phyloP scores from a whole-genome alignment of 2,329 filamentous ascomycete species.

The Grosmannia huntii region DNA sequence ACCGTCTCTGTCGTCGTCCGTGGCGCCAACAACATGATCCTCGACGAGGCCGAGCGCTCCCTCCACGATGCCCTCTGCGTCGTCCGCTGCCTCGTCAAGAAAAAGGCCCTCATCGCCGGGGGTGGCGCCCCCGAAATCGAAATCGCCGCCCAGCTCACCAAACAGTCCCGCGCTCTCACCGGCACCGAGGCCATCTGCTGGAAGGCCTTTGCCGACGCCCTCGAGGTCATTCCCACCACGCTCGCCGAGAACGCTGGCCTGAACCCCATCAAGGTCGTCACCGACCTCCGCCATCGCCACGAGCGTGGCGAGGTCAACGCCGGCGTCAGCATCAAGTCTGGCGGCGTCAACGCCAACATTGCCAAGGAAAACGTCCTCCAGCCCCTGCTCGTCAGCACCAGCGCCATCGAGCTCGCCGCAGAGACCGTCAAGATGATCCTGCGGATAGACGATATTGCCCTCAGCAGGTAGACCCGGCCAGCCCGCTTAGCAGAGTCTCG shows the following conservation, averaged over 20 bases:
- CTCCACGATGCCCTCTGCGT: conserved; percentile 97
- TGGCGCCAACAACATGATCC: conserved; percentile 84
- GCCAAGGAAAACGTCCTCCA: conserved; percentile 94
- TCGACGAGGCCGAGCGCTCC: conserved; percentile 93
- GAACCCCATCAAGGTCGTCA: conserved; percentile 98
- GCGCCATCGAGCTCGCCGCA: conserved; percentile 88
- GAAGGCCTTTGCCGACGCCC: conserved; percentile 95
- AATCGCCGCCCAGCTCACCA: conserved; percentile 75
- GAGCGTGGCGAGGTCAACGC: conserved; percentile 92
- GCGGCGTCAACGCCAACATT: conserved; percentile 94
- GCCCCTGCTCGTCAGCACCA: conserved; percentile 90
- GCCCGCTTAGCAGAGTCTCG: too few species aligned
- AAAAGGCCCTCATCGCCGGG: conserved; percentile 96
- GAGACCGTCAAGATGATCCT: conserved; percentile 96
- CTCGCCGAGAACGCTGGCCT: conserved; percentile 94
- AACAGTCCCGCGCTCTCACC: conserved; percentile 67
- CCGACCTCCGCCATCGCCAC: conserved; percentile 85
- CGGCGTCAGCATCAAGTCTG: conserved; percentile 95
- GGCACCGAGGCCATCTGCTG: conserved; percentile 97
- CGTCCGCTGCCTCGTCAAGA: conserved; percentile 95
- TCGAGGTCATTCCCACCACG: conserved; percentile 94
- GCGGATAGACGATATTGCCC: conserved; percentile 53
- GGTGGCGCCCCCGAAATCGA: conserved; percentile 95
- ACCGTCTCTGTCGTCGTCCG: conserved; percentile 92
- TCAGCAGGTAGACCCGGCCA: conserved; percentile 36